These are phyloP conservation scores for Phytophthora agathidicida DNA, from an alignment of 352 stramenopile species.

Conservation along the genomic window DNA sequence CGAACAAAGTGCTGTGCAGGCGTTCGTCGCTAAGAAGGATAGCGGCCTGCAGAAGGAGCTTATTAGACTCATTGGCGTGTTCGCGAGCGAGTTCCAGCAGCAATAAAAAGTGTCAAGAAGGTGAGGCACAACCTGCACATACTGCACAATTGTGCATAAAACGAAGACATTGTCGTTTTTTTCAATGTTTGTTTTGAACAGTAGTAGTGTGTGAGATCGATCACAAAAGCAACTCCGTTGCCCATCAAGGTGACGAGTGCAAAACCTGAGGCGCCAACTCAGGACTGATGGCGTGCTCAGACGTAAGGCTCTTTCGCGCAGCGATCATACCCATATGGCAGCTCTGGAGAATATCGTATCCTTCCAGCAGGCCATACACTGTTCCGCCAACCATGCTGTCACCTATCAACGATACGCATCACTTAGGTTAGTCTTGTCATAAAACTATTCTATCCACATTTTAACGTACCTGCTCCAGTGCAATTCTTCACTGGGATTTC, in stretches of 20 bases:
- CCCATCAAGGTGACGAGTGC: conserved; percentile 22
- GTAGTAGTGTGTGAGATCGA: too few species aligned
- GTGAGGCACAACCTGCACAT: conserved; percentile 13
- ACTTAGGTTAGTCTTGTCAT: background rate
- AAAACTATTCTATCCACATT: background rate
- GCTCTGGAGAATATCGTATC: conserved; percentile 64
- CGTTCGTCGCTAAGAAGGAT: conserved; percentile 52
- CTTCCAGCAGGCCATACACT: conserved; percentile 74
- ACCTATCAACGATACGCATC: conserved; percentile 38
- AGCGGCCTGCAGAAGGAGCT: conserved; percentile 72
- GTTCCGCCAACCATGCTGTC: conserved; percentile 81
- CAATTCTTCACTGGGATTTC: conserved; percentile 69
- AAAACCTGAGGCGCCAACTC: conserved; percentile 47
- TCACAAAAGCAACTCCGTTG: background rate
- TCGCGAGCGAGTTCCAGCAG: conserved; percentile 67
- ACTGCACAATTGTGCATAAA: conserved; percentile 22
- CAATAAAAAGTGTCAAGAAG: conserved; percentile 52
- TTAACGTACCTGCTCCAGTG: conserved; percentile 68
- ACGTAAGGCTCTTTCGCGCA: conserved; percentile 69
- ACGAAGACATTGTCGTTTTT: conserved; percentile 12
- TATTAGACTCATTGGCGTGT: conserved; percentile 60
- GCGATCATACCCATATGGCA: conserved; percentile 82
- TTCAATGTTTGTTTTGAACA: too few species aligned
- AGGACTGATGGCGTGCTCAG: conserved; percentile 70
- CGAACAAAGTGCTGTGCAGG: conserved; percentile 53